Evolutionary conservation across 2,329 filamentous ascomycete species (phyloP).

Genomic region (Fusarium stilboides): DNA sequence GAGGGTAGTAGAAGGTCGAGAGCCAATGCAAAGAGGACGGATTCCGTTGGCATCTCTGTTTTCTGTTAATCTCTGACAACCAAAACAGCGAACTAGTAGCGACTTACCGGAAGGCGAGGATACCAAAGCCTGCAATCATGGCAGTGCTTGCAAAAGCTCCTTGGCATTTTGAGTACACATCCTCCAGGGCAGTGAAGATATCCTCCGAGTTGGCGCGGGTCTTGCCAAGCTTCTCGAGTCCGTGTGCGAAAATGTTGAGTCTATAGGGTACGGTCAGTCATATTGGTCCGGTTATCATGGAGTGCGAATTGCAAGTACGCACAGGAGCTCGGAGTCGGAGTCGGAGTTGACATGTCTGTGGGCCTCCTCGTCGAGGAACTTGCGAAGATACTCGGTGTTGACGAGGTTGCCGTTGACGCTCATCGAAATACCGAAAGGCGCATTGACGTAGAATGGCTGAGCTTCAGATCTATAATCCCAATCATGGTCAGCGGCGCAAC

Average conservation of each 20-base stretch:
- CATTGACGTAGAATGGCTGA: slow-evolving; percentile 94
- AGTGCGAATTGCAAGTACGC: slow-evolving; percentile 10
- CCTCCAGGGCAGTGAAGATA: slow-evolving; percentile 78
- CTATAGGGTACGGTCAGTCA: slow-evolving; percentile 71
- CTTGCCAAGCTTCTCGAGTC: slow-evolving; percentile 85
- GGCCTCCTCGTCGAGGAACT: slow-evolving; percentile 82
- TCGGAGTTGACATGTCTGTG: slow-evolving; percentile 93
- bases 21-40: slow-evolving; percentile 85
- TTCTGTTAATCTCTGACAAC: slow-evolving; percentile 64
- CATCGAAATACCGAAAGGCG: slow-evolving; percentile 59
- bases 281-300: background rate
- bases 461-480: slow-evolving; percentile 77
- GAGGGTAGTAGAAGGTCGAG: slow-evolving; percentile 75
- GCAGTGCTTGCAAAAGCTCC: slow-evolving; percentile 86
- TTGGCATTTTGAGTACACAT: slow-evolving; percentile 80
- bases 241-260: slow-evolving; percentile 89
- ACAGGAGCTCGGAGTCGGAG: slow-evolving; percentile 76
- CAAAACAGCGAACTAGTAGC: slow-evolving; percentile 72
- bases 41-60: slow-evolving; percentile 71
- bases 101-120: slow-evolving; percentile 78
- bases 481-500: slow-evolving; percentile 6
- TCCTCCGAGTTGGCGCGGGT: slow-evolving; percentile 84
- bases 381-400: slow-evolving; percentile 78
- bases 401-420: slow-evolving; percentile 90
- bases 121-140: slow-evolving; percentile 85